Evolutionary conservation across 495 filamentous ascomycete genomes (phyloP), one percentile per base, ranked within the genome.

Genomic region (Podospora pseudocomata): DNA sequence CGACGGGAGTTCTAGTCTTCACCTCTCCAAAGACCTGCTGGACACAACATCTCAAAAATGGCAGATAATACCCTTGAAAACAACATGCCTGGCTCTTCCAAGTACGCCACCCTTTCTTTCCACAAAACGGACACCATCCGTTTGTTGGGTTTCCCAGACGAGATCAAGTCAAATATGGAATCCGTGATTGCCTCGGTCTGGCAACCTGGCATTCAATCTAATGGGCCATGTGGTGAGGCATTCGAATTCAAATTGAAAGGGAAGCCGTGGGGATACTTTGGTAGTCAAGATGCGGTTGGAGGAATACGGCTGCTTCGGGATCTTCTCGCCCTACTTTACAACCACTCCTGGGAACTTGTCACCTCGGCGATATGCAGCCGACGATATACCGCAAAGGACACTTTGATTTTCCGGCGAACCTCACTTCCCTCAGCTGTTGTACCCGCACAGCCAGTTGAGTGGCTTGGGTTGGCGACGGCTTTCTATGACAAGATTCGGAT

Each of bases 181-280:
- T 55, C 76, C 3, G 44, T 77, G 39, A 67, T 80, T 27, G 68
- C 75, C 5, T 72, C 80, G 30, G 64, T 67, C 34, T 75, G 69
- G 67, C 55, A 63, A 7, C 59, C 65, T 13, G 71, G 69, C 4
- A 63, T 75, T 44, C 53, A 69, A 16, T 55, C 59, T 3, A 26
- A 32, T 7, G 39, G 58, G 15, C 15, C 20, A 16, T 60, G 54
- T 28, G 60, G 23, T n/a, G 30, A 59, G 2, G 49, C 65, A 15
- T 67, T 65, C 67, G 58, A 71, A 49, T 73, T 58, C 60, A 64
- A 70, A 18, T 20, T 73, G 20, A 73, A 67, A 59, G 69, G 65
- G 5, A 49, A 20, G 0, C 71, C 71, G 1, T 73, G 73, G 55
- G 73, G 68, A 55, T 63, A 61, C 55, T 61, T 20, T 57, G 60